Percentiles rank a stretch among this genome's conserved stretches.
phyloP scores from a whole-genome alignment of 2,329 filamentous ascomycete genomes.

The Cladosporium phlei region DNA sequence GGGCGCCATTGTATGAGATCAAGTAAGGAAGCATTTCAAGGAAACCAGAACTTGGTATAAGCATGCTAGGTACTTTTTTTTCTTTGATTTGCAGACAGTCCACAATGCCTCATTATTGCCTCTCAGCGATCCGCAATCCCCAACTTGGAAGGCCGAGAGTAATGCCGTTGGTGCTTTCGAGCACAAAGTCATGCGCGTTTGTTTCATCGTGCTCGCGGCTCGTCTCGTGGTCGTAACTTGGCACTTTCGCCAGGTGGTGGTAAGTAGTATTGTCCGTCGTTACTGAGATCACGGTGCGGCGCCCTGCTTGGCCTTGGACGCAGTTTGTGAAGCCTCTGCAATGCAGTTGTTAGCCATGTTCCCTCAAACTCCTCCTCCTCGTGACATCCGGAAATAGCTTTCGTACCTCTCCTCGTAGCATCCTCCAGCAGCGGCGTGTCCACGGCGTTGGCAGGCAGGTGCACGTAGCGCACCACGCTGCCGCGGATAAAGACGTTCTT shows the following conservation, averaged over 20 bases:
- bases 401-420: conserved; percentile 74
- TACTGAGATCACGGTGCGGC: conserved; percentile 11
- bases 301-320: conserved; percentile 32
- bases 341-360: conserved; percentile 19
- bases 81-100: conserved; percentile 4
- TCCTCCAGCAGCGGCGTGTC: conserved; percentile 86
- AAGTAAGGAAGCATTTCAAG: conserved; percentile 4
- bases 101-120: background rate
- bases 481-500: conserved; percentile 96
- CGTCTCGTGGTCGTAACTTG: conserved; percentile 6
- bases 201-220: conserved; percentile 10
- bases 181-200: conserved; percentile 4
- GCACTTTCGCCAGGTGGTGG: background rate
- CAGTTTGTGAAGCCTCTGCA: conserved; percentile 31
- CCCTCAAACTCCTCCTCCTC: too few species aligned
- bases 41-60: conserved; percentile 20
- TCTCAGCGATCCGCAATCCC: conserved; percentile 1
- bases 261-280: too few species aligned
- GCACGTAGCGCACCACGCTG: conserved; percentile 87
- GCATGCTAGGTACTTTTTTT: conserved; percentile 9
- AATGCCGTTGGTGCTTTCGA: conserved; percentile 4
- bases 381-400: background rate
- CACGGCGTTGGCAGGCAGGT: conserved; percentile 75
- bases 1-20: conserved; percentile 2
- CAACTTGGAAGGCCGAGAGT: conserved; percentile 4